Conservation (phyloP, 1,284 basidiomycete genomes). For the Ganoderma lingzhi region DNA sequence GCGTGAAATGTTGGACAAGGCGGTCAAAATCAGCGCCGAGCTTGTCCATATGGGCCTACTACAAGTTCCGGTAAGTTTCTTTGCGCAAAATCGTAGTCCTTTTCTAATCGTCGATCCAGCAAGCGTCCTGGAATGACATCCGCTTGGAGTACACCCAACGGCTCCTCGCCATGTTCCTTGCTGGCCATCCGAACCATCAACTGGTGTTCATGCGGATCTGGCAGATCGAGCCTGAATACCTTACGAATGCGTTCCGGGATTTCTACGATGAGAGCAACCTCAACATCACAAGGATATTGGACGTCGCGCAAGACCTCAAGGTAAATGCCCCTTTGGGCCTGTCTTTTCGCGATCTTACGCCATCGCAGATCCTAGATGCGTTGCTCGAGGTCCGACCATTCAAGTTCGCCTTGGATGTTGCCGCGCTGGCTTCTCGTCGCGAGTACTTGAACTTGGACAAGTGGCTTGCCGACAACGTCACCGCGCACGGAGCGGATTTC, state of each 20-base stretch:
- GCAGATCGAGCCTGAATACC: slow-evolving; percentile 87
- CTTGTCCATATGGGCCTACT: slow-evolving; percentile 93
- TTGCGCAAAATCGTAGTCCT: not conserved
- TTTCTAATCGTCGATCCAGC: slow-evolving; percentile 43
- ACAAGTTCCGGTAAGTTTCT: slow-evolving; percentile 82
- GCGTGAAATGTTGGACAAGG: slow-evolving; percentile 91
- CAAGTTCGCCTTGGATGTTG: slow-evolving; percentile 91
- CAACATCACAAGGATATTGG: slow-evolving; percentile 94
- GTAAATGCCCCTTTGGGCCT: slow-evolving; percentile 4
- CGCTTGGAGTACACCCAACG: slow-evolving; percentile 88
- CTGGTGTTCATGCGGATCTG: slow-evolving; percentile 97
- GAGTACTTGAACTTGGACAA: slow-evolving; percentile 97
- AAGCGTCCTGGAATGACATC: slow-evolving; percentile 89
- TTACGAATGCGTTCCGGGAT: slow-evolving; percentile 88
- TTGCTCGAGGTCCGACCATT: slow-evolving; percentile 90
- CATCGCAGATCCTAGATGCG: slow-evolving; percentile 82
- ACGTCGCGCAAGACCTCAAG: slow-evolving; percentile 95
- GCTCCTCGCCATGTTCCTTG: slow-evolving; percentile 91
- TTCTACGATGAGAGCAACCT: slow-evolving; percentile 94
- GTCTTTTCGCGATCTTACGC: not conserved
- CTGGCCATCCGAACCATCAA: slow-evolving; percentile 92
- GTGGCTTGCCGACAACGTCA: slow-evolving; percentile 92
- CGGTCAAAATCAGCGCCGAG: slow-evolving; percentile 93
- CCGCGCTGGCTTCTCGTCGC: slow-evolving; percentile 90
- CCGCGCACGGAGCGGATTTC: slow-evolving; percentile 85